Conservation (phyloP, 108 stramenopile species). For the Cylindrotheca closterium region DNA sequence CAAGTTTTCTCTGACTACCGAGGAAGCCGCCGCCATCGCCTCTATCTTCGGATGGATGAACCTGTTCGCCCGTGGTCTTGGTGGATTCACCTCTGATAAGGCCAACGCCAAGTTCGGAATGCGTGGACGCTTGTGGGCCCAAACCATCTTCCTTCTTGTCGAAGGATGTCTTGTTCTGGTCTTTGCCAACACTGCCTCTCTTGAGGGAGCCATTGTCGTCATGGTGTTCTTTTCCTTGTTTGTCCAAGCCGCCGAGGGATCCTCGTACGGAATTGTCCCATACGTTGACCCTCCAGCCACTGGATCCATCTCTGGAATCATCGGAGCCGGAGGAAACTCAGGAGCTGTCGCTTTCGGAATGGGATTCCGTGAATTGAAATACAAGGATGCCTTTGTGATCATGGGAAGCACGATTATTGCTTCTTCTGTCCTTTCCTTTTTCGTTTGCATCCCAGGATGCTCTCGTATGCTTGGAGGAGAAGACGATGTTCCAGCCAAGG, state of each 20-base stretch:
- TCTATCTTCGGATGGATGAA: conserved; percentile 84
- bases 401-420: too few relatives aligned
- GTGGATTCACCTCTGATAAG: conserved; percentile 52
- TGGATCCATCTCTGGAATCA: conserved; percentile 76
- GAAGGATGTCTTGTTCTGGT: conserved; percentile 69
- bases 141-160: conserved; percentile 43
- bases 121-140: conserved; percentile 57
- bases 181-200: conserved; percentile 50
- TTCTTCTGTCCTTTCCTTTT: conserved; percentile 51
- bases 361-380: too few relatives aligned
- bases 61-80: conserved; percentile 67
- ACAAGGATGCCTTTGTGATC: too few relatives aligned
- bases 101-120: conserved; percentile 48
- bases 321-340: conserved; percentile 74
- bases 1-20: conserved; percentile 58
- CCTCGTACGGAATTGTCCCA: conserved; percentile 81
- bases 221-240: conserved; percentile 77
- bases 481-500: too few relatives aligned
- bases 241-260: conserved; percentile 79
- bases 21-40: conserved; percentile 67
- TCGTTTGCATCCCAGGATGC: too few relatives aligned
- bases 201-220: conserved; percentile 54
- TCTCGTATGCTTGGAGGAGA: too few relatives aligned
- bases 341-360: conserved; percentile 61
- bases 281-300: conserved; percentile 76